A percentile compares a stretch with the other conserved stretches of the same genome.
phyloP scores from a whole-genome alignment of 192 early-diverging fungal species.

The Backusella mclennaniae region DNA sequence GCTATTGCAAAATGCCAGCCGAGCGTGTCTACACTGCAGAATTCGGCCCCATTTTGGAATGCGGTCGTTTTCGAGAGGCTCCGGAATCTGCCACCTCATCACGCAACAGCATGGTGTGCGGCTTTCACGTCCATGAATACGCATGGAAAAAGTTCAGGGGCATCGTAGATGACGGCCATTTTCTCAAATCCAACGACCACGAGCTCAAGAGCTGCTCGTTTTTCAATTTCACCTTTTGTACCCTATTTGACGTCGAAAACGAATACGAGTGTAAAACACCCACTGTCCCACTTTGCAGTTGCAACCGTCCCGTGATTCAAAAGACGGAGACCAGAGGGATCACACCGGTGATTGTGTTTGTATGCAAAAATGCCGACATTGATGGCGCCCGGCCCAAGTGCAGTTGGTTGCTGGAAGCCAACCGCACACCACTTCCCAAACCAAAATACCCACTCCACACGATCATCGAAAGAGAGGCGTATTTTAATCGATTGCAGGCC shows the following conservation, averaged over 20 bases:
- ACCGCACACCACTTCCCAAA: background rate
- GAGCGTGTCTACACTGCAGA: background rate
- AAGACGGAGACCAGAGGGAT: background rate
- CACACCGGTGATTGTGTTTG: background rate
- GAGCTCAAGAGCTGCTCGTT: slow-evolving; percentile 7
- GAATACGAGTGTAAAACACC: background rate
- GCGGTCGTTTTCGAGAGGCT: background rate
- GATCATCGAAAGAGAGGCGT: background rate
- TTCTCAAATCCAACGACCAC: background rate
- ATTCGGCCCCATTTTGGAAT: background rate
- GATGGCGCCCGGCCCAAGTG: slow-evolving; percentile 3
- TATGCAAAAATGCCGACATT: background rate
- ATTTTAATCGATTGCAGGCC: background rate
- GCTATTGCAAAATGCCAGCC: background rate
- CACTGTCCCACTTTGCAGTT: background rate
- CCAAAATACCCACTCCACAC: background rate
- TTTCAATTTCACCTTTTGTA: slow-evolving; percentile 20
- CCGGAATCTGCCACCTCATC: background rate
- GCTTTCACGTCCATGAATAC: slow-evolving; percentile 18
- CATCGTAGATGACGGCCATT: background rate
- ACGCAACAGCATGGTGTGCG: background rate
- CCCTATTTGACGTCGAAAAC: slow-evolving; percentile 1
- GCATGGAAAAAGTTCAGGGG: slow-evolving; percentile 1
- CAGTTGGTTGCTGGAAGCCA: background rate
- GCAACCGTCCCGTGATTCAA: background rate